A percentile compares a stretch with the other conserved stretches of the same genome.
phyloP scores from a whole-genome alignment of 805 yeast genomes.

The Teunomyces stri region DNA sequence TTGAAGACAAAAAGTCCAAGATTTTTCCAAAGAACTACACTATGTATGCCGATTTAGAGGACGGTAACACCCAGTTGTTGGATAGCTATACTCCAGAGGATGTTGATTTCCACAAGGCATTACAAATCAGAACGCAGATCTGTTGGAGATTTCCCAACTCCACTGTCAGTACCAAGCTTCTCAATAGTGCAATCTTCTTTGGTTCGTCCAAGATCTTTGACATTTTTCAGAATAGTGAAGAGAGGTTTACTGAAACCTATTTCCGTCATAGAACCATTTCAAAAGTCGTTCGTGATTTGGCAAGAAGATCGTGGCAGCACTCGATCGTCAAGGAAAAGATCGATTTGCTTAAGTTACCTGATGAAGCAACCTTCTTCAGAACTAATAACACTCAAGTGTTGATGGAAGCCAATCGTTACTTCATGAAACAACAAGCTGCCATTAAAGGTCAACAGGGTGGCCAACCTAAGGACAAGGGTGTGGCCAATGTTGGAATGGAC shows the following conservation, averaged over 20 bases:
- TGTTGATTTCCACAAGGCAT: slow-evolving; percentile 66
- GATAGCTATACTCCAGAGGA: slow-evolving; percentile 71
- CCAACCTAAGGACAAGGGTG: slow-evolving; percentile 46
- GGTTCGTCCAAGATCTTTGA: slow-evolving; percentile 48
- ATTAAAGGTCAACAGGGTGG: slow-evolving; percentile 21
- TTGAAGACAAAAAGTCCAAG: slow-evolving; percentile 66
- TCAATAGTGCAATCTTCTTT: slow-evolving; percentile 66
- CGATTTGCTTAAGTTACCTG: slow-evolving; percentile 69
- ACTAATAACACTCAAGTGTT: slow-evolving; percentile 76
- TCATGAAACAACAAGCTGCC: slow-evolving; percentile 64
- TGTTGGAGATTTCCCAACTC: slow-evolving; percentile 84
- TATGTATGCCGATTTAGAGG: slow-evolving; percentile 50
- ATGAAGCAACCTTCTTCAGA: slow-evolving; percentile 67
- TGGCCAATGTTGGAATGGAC: slow-evolving; percentile 85
- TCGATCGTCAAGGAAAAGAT: slow-evolving; percentile 55
- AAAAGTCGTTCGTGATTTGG: slow-evolving; percentile 79
- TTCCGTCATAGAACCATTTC: slow-evolving; percentile 50
- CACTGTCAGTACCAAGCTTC: slow-evolving; percentile 69
- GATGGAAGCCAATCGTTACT: slow-evolving; percentile 83
- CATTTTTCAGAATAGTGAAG: slow-evolving; percentile 42
- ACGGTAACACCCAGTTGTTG: slow-evolving; percentile 50
- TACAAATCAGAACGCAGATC: slow-evolving; percentile 81
- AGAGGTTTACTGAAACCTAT: slow-evolving; percentile 34
- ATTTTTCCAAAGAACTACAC: slow-evolving; percentile 66
- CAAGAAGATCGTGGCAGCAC: slow-evolving; percentile 91